These are phyloP conservation scores for Podila verticillata DNA, from an alignment of 192 early-diverging fungal species.

Conservation along the genomic window DNA sequence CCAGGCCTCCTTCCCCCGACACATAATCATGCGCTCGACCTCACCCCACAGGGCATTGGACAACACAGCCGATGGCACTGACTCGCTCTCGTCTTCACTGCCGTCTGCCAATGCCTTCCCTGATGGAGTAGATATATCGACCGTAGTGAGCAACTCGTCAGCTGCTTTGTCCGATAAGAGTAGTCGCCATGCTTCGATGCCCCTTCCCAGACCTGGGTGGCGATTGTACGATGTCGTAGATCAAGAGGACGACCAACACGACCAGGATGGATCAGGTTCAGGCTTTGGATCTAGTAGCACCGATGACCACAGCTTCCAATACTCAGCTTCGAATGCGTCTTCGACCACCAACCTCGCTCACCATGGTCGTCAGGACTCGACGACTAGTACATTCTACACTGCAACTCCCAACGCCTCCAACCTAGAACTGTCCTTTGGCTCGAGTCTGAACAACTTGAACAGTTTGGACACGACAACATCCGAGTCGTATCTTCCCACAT, in stretches of 20 bases:
- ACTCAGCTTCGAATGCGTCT: constrained; percentile 39
- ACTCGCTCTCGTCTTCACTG: constrained; percentile 20
- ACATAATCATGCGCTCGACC: constrained; percentile 24
- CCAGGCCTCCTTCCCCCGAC: constrained; percentile 17
- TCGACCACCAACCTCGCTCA: constrained; percentile 32
- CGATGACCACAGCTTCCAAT: constrained; percentile 27
- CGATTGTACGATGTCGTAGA: constrained; percentile 27
- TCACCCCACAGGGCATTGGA: constrained; percentile 10
- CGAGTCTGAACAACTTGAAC: constrained; percentile 2
- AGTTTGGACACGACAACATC: not conserved
- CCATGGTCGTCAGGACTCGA: constrained; percentile 31
- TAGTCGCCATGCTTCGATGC: constrained; percentile 41
- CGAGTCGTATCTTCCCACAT: not conserved
- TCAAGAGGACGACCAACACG: constrained; percentile 21
- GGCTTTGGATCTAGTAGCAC: not conserved
- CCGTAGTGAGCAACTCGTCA: not conserved
- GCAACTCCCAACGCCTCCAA: constrained; percentile 39
- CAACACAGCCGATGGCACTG: not conserved
- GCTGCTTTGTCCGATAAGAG: constrained; percentile 2
- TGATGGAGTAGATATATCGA: constrained; percentile 10
- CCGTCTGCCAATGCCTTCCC: constrained; percentile 16
- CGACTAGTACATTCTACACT: constrained; percentile 26
- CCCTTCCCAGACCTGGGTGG: constrained; percentile 36
- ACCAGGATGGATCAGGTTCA: constrained; percentile 1
- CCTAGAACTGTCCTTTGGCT: constrained; percentile 19